A percentile compares a stretch with the other conserved stretches of the same genome.
Conservation (phyloP, 352 stramenopile genomes). For the Lagenidium giganteum region DNA sequence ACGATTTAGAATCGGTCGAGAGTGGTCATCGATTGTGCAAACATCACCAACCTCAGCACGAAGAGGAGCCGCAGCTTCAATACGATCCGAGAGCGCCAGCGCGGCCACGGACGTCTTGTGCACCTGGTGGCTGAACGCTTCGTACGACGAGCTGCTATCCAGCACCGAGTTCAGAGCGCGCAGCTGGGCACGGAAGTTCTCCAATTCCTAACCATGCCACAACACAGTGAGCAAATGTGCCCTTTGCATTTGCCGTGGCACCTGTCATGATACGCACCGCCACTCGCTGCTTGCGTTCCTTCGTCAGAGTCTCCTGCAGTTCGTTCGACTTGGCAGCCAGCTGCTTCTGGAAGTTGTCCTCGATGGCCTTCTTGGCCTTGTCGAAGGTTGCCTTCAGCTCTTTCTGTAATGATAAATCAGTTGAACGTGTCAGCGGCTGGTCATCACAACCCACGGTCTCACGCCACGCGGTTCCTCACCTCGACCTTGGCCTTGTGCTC, state of each 20-base stretch:
- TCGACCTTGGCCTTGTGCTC: constrained; percentile 45
- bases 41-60: constrained; percentile 35
- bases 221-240: too few relatives aligned
- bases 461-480: constrained; percentile 13
- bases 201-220: constrained; percentile 57
- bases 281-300: constrained; percentile 61
- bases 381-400: constrained; percentile 53
- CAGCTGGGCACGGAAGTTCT: constrained; percentile 61
- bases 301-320: constrained; percentile 47
- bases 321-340: constrained; percentile 45
- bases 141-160: constrained; percentile 73
- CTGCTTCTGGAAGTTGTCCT: constrained; percentile 39
- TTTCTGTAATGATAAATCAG: constrained; percentile 20
- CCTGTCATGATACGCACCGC: constrained; percentile 14
- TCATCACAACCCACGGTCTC: too few relatives aligned
- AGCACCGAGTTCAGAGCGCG: constrained; percentile 62
- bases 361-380: constrained; percentile 57
- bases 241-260: too few relatives aligned
- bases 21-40: too few relatives aligned
- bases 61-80: constrained; percentile 68
- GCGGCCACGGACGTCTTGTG: constrained; percentile 81
- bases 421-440: too few relatives aligned
- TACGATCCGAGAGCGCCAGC: constrained; percentile 70
- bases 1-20: background rate
- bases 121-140: constrained; percentile 81